Conservation (phyloP, 441 rosid genomes). For the Arabidopsis hybrid region DNA sequence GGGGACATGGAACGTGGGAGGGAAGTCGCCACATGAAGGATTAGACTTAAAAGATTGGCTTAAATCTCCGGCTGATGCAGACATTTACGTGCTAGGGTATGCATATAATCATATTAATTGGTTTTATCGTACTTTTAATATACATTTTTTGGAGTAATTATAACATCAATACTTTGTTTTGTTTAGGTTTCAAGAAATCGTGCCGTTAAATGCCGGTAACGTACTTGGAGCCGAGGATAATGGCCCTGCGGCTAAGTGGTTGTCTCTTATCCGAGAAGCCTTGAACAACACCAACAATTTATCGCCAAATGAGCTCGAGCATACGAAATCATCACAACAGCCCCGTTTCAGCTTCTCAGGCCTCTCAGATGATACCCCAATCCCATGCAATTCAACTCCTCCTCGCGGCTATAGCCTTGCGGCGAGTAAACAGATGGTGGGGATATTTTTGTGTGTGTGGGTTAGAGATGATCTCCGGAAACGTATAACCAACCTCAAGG, state of each 20-base stretch:
- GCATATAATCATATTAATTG: slow-evolving; percentile 23
- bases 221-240: slow-evolving; percentile 69
- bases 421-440: slow-evolving; percentile 98
- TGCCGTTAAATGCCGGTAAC: slow-evolving; percentile 73
- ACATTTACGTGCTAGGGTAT: slow-evolving; percentile 94
- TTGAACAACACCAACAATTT: slow-evolving; percentile 51
- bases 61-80: slow-evolving; percentile 65
- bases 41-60: slow-evolving; percentile 84
- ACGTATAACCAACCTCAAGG: slow-evolving; percentile 68
- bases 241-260: slow-evolving; percentile 70
- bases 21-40: slow-evolving; percentile 79
- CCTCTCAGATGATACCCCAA: not conserved
- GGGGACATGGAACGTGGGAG: slow-evolving; percentile 99
- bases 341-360: slow-evolving; percentile 61
- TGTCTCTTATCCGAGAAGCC: slow-evolving; percentile 56
- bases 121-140: not conserved
- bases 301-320: slow-evolving; percentile 40
- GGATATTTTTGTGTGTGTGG: slow-evolving; percentile 89
- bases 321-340: slow-evolving; percentile 33
- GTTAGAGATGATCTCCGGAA: slow-evolving; percentile 69
- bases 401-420: slow-evolving; percentile 60
- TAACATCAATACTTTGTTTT: slow-evolving; percentile 7
- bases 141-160: not conserved
- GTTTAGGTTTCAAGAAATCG: slow-evolving; percentile 68
- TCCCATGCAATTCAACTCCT: slow-evolving; percentile 34